Percentiles rank a stretch among this genome's conserved stretches.
phyloP scores from a whole-genome alignment of 169 alveolate genomes.

The Toxoplasma gondii region DNA sequence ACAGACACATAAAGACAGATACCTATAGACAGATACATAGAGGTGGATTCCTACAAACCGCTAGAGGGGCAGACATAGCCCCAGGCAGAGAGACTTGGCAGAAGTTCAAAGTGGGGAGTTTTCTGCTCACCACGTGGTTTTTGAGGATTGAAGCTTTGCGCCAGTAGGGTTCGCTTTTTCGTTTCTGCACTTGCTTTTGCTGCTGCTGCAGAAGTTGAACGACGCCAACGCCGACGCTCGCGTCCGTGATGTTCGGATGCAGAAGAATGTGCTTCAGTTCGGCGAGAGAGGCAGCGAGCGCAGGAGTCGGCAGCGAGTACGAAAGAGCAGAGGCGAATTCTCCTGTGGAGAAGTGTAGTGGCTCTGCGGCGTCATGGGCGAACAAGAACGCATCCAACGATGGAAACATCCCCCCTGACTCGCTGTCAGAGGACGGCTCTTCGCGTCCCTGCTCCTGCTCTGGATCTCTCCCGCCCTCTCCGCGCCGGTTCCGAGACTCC shows the following conservation, averaged over 20 bases:
- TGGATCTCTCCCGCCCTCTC: neutral
- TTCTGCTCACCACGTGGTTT: neutral
- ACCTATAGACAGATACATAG: too few relatives aligned
- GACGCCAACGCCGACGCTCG: neutral
- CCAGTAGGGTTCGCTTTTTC: neutral
- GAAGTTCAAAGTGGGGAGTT: too few relatives aligned
- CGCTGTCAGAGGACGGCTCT: neutral
- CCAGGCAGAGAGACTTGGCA: too few relatives aligned
- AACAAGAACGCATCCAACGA: neutral
- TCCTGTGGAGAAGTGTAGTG: neutral
- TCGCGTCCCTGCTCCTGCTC: neutral
- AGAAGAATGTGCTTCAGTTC: neutral
- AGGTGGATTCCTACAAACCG: too few relatives aligned
- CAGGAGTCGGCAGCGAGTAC: neutral
- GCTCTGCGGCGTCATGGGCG: neutral
- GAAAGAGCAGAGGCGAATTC: neutral
- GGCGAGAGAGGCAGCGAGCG: neutral
- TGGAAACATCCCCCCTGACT: neutral
- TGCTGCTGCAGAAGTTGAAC: neutral
- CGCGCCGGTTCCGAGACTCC: neutral
- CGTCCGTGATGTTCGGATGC: neutral
- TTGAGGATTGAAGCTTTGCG: neutral
- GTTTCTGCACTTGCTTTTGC: neutral
- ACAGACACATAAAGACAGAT: too few relatives aligned
- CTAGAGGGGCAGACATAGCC: too few relatives aligned